Base-by-base conservation (phyloP, 805 yeast species). In the Pichia californica region DNA sequence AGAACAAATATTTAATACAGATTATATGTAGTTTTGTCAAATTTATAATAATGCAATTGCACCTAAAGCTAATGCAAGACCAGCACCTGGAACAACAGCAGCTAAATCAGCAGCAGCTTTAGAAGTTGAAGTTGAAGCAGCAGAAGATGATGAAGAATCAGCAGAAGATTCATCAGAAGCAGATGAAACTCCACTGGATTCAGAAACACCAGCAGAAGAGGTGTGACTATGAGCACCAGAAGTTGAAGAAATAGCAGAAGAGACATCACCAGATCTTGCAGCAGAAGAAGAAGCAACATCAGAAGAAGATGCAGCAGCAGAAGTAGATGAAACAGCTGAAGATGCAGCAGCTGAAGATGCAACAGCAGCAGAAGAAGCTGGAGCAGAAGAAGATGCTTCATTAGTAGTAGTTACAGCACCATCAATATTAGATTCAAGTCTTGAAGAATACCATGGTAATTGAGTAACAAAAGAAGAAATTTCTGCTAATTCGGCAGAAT, bases 381-480 rank as follows among this genome's bases (percentile, higher is more conserved):
- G n/a, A 32, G 51, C 20, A 16, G 50, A 41, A 14, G 53, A 37
- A 18, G 45, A 36, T 21, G 52, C 38, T 11, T 37, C 18, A 32
- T 44, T 36, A 34, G 45, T 32, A 15, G 50, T 36, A 21, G 46
- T 46, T 21, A 40, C 53, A 18, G 45, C 50, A 16, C 36, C 51
- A 6, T 40, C 47, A 20, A 54, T 34, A 25, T 53, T 55, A 10
- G 55, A 38, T 13, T 40, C 43, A 26, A 63, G 44, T 56, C 68
- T 60, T 18, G 57, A 46, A 2, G 59, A 52, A 43, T 62, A 63
- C 67, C 68, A 63, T 45, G 67, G 66, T 34, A 63, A 50, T 31
- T 49, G 59, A 16, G 66, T 58, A 11, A 55, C 66, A 44, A 61
- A 57, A 6, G 50, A 45, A 11, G 60, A 52, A 21, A 61, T 44